Percentiles rank a stretch among this genome's conserved stretches.
These are phyloP conservation scores for Yamagishiella unicocca DNA, from an alignment of 139 green algal species.

Conservation along the genomic window DNA sequence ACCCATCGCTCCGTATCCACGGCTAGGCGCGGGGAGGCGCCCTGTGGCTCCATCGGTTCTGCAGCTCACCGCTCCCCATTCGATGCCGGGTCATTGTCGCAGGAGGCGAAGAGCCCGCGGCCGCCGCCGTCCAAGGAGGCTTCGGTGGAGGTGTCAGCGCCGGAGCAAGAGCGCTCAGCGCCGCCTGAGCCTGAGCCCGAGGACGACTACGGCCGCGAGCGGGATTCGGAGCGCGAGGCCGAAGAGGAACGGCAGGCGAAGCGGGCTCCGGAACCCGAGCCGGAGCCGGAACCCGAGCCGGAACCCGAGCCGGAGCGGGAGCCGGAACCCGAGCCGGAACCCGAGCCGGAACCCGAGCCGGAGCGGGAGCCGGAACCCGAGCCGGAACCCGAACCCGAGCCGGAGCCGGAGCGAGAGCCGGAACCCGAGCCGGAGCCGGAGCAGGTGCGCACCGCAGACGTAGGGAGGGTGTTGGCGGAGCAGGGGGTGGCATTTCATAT, in stretches of 20 bases:
- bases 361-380: background rate
- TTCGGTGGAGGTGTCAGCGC: background rate
- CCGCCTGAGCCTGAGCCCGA: background rate
- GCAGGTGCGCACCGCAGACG: background rate
- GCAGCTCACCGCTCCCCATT: too few species aligned
- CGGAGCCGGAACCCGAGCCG: background rate
- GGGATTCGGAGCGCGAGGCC: background rate
- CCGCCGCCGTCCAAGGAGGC: background rate
- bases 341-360: background rate
- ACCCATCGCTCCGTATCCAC: too few species aligned
- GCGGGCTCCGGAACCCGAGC: background rate
- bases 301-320: conserved; percentile 7
- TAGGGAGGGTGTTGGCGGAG: too few species aligned
- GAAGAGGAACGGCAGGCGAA: background rate
- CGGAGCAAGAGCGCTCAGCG: background rate
- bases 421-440: background rate
- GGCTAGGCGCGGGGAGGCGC: too few species aligned
- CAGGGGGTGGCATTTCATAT: too few species aligned
- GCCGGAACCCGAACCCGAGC: background rate
- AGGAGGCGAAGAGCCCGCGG: background rate
- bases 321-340: conserved; percentile 4
- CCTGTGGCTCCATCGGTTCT: too few species aligned
- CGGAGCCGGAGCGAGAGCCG: background rate
- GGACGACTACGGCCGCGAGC: background rate
- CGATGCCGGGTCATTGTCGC: too few species aligned